Percentiles rank a stretch among this genome's conserved stretches.
These are phyloP conservation scores for Flammula alnicola DNA, from an alignment of 1,284 basidiomycete genomes.

Conservation along the genomic window DNA sequence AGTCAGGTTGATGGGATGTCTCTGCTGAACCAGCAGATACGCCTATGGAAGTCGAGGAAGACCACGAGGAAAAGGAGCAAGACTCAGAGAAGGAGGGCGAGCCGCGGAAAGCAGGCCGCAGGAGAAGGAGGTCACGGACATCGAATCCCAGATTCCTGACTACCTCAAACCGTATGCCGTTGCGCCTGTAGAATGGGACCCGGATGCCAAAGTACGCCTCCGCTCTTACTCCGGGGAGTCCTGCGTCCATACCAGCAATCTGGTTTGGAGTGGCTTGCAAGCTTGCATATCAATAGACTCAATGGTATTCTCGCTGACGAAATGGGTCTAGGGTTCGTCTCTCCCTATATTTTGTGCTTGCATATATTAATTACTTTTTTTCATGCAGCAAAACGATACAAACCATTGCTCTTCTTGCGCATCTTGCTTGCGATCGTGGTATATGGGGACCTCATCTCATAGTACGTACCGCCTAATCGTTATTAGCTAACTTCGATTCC, in stretches of 20 bases:
- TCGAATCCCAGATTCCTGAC: constrained; percentile 47
- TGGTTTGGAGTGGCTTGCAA: constrained; percentile 95
- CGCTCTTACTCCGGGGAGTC: constrained; percentile 84
- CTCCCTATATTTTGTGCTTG: constrained; percentile 9
- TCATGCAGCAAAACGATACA: constrained; percentile 90
- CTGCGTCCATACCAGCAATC: constrained; percentile 94
- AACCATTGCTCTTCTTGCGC: constrained; percentile 90
- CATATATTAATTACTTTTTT: constrained; percentile 10
- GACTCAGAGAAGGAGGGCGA: constrained; percentile 8
- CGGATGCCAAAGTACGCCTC: constrained; percentile 67
- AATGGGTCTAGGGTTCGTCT: constrained; percentile 86
- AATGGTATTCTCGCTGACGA: constrained; percentile 96
- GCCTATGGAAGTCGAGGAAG: constrained; percentile 8
- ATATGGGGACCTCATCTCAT: constrained; percentile 98
- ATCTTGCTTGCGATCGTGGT: constrained; percentile 92
- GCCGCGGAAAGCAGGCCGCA: constrained; percentile 19
- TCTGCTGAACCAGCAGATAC: neutral
- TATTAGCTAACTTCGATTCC: neutral
- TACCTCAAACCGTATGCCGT: constrained; percentile 72
- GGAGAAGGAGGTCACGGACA: constrained; percentile 15
- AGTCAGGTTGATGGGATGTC: neutral
- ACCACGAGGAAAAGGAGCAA: constrained; percentile 28
- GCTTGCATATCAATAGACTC: constrained; percentile 83
- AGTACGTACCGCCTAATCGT: constrained; percentile 39
- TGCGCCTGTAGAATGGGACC: constrained; percentile 67